Conservation (phyloP, 164 flowering plant species). For the Taxillus chinensis region DNA sequence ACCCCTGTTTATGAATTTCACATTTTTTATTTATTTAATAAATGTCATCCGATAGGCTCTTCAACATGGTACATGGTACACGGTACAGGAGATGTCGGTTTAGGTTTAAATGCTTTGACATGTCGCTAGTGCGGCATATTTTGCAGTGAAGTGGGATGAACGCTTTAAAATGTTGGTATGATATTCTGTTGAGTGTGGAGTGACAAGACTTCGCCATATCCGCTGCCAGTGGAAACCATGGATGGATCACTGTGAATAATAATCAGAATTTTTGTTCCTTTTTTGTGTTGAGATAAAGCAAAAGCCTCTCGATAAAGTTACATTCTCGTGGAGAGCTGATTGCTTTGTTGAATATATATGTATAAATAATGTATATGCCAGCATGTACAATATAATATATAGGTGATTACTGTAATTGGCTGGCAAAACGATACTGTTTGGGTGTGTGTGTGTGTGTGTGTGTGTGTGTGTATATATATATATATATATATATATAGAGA, state of each 20-base stretch:
- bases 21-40: too few species aligned
- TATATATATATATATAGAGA: too few species aligned
- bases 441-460: too few species aligned
- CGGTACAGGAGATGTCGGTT: too few species aligned
- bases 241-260: constrained; percentile 12
- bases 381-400: not conserved
- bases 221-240: constrained; percentile 14
- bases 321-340: constrained; percentile 11
- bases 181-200: constrained; percentile 14
- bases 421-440: too few species aligned
- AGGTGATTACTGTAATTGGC: too few species aligned
- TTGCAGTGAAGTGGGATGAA: constrained; percentile 43
- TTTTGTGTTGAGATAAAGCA: constrained; percentile 14
- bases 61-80: too few species aligned
- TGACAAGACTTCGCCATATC: constrained; percentile 16
- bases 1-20: too few species aligned
- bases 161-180: constrained; percentile 20
- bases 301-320: constrained; percentile 4
- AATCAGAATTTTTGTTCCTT: constrained; percentile 29
- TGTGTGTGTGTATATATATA: too few species aligned
- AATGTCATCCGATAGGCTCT: too few species aligned
- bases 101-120: too few species aligned
- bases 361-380: not conserved
- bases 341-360: constrained; percentile 4
- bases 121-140: too few species aligned